Percentiles rank a stretch among this genome's conserved stretches.
Conservation (phyloP, 2,329 filamentous ascomycete species). For the Tolypocladium amazonense region DNA sequence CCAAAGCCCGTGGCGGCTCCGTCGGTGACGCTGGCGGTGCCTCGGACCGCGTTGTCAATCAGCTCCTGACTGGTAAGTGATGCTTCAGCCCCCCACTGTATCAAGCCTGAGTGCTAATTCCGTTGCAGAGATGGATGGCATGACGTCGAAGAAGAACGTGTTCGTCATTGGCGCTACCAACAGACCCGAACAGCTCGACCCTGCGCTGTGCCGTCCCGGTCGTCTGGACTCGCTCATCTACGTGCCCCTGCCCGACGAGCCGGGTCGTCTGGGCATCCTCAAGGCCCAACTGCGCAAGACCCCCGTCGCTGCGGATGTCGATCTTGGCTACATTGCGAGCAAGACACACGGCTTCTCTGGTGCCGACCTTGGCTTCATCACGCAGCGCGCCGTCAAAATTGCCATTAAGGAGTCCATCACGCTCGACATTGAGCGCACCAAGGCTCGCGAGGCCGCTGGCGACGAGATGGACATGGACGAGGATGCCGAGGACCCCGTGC, state of each 20-base stretch:
- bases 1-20: constrained; percentile 97
- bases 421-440: constrained; percentile 77
- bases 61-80: constrained; percentile 82
- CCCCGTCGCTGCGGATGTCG: constrained; percentile 76
- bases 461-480: constrained; percentile 64
- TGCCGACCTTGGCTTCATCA: constrained; percentile 98
- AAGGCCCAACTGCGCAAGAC: constrained; percentile 98
- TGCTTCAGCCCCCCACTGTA: background rate
- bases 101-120: constrained; percentile 27
- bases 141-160: constrained; percentile 99
- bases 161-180: constrained; percentile 99
- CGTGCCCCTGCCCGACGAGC: constrained; percentile 89
- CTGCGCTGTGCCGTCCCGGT: constrained; percentile 92
- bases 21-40: constrained; percentile 94
- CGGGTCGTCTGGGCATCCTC: constrained; percentile 80
- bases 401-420: constrained; percentile 97
- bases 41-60: constrained; percentile 98
- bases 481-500: constrained; percentile 82
- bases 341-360: constrained; percentile 99
- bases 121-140: constrained; percentile 83
- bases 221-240: constrained; percentile 99
- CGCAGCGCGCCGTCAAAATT: constrained; percentile 96
- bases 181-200: constrained; percentile 95
- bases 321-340: constrained; percentile 83
- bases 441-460: constrained; percentile 78